Conservation (phyloP, 2,329 filamentous ascomycete genomes). For the Pseudogymnoascus sp. region DNA sequence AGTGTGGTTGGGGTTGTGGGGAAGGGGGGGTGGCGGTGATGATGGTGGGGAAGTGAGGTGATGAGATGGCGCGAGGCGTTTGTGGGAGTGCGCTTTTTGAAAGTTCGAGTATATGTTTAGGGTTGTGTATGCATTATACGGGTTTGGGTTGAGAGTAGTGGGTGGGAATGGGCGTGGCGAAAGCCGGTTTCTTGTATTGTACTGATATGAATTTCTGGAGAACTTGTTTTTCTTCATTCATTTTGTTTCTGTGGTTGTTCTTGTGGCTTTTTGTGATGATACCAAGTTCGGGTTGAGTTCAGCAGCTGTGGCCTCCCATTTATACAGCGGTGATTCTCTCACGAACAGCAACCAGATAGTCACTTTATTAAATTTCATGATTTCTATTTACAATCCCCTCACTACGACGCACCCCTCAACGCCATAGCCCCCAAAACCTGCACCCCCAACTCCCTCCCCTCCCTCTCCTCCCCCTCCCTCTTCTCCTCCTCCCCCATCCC, state of each 20-base stretch:
- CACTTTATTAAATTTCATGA: background rate
- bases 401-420: constrained; percentile 46
- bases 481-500: constrained; percentile 15
- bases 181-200: constrained; percentile 4
- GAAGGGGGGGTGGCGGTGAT: constrained; percentile 25
- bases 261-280: background rate
- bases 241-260: background rate
- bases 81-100: background rate
- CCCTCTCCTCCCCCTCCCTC: constrained; percentile 31
- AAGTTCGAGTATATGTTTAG: constrained; percentile 6
- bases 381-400: background rate
- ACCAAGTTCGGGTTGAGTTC: background rate
- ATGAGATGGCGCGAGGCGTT: background rate
- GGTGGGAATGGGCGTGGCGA: background rate
- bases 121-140: constrained; percentile 2
- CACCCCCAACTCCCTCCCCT: constrained; percentile 52
- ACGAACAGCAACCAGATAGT: background rate
- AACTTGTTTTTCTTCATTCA: background rate
- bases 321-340: background rate
- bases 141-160: background rate
- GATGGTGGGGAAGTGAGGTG: background rate
- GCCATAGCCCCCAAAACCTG: constrained; percentile 71
- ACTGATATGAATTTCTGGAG: background rate
- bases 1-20: constrained; percentile 22
- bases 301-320: background rate